A percentile compares a stretch with the other conserved stretches of the same genome.
These are phyloP conservation scores for Pestalotiopsis sp. DNA, from an alignment of 2,329 filamentous ascomycete species.

Conservation along the genomic window DNA sequence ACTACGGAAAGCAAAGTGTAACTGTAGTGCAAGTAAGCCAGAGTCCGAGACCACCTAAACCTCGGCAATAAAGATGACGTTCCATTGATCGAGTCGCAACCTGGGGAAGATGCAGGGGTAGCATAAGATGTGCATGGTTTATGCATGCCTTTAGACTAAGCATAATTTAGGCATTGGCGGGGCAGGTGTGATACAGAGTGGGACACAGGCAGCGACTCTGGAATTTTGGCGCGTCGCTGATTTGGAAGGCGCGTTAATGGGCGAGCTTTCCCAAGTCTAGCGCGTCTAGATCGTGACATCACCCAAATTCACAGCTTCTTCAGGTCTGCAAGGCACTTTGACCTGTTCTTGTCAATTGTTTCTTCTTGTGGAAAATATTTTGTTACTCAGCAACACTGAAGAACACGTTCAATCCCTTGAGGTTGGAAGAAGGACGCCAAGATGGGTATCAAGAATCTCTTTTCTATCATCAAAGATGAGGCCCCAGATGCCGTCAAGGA, in stretches of 20 bases:
- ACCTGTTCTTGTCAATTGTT: background rate
- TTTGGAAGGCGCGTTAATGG: slow-evolving; percentile 8
- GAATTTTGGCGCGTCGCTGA: background rate
- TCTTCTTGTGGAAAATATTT: background rate
- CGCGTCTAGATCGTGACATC: slow-evolving; percentile 13
- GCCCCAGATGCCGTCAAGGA: slow-evolving; percentile 94
- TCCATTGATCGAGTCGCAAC: background rate
- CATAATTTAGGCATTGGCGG: background rate
- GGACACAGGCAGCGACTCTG: background rate
- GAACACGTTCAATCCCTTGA: background rate
- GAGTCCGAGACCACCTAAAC: background rate
- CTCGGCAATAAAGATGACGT: slow-evolving; percentile 10
- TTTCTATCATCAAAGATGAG: slow-evolving; percentile 84
- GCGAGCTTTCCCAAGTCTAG: background rate
- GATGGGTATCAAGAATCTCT: slow-evolving; percentile 74
- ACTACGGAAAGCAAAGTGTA: background rate
- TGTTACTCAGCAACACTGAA: background rate
- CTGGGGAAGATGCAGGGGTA: background rate
- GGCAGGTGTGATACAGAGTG: background rate
- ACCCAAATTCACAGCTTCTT: slow-evolving; percentile 5
- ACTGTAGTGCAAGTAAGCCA: background rate
- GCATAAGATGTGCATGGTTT: background rate
- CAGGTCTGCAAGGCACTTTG: background rate
- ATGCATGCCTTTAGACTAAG: fast-evolving
- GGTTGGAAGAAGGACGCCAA: slow-evolving; percentile 22